Conservation (phyloP, 768 basidiomycete genomes). For the Leucosporidium yakuticum region DNA sequence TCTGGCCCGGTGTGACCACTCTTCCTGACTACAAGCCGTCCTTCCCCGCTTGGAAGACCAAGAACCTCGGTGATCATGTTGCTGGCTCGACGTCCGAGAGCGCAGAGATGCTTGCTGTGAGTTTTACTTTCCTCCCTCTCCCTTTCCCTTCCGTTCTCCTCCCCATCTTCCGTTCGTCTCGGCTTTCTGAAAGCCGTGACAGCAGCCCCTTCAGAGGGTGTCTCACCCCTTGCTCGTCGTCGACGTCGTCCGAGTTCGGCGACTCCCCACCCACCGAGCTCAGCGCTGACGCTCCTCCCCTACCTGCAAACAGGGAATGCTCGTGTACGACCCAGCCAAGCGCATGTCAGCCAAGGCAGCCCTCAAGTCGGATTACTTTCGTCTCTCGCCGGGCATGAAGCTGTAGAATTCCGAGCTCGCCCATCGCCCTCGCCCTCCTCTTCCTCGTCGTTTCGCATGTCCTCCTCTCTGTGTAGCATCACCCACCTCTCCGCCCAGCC, state of each 20-base stretch:
- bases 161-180: not conserved
- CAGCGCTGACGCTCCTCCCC: too few relatives aligned
- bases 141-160: not conserved
- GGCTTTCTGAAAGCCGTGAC: not conserved
- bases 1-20: constrained; percentile 81
- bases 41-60: constrained; percentile 88
- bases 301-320: constrained; percentile 23
- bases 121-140: not conserved
- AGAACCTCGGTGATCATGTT: constrained; percentile 53
- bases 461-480: too few relatives aligned
- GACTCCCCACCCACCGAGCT: too few relatives aligned
- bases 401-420: too few relatives aligned
- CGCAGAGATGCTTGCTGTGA: constrained; percentile 32
- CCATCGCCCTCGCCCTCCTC: too few relatives aligned
- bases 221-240: too few relatives aligned
- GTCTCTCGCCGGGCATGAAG: too few relatives aligned
- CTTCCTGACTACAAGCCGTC: constrained; percentile 93
- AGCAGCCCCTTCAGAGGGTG: not conserved
- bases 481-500: too few relatives aligned
- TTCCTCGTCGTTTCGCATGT: too few relatives aligned
- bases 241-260: too few relatives aligned
- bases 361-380: constrained; percentile 30
- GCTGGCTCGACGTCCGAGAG: constrained; percentile 24
- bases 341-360: constrained; percentile 33
- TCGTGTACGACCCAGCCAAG: constrained; percentile 34